A percentile compares a stretch with the other conserved stretches of the same genome.
Evolutionary conservation across 306 rosid species (phyloP).

Genomic region (Crotalaria pallida): DNA sequence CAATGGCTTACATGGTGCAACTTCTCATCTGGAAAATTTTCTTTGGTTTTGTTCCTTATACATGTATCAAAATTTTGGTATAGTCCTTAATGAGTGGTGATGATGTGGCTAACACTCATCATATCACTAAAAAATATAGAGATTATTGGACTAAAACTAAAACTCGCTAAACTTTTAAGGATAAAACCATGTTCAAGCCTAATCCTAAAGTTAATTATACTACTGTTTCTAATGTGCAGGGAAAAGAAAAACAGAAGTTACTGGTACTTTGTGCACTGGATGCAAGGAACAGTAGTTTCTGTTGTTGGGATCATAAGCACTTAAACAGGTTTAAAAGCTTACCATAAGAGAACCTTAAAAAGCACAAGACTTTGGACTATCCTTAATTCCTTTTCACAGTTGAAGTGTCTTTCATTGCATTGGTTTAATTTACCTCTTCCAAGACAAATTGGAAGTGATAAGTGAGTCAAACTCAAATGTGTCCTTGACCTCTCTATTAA

Average conservation of each 20-base stretch:
- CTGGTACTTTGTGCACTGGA: constrained; percentile 88
- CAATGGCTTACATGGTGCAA: too few species aligned
- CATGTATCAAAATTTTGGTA: too few species aligned
- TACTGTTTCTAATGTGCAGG: constrained; percentile 29
- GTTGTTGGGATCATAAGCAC: constrained; percentile 69
- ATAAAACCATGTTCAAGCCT: too few species aligned
- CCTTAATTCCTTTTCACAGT: constrained; percentile 76
- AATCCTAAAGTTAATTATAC: not conserved
- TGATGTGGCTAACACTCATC: too few species aligned
- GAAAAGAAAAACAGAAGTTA: constrained; percentile 63
- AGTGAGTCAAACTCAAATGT: too few species aligned
- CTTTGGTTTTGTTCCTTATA: too few species aligned
- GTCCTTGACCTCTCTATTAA: too few species aligned
- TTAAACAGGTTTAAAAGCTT: constrained; percentile 76
- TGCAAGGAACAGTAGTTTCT: constrained; percentile 67
- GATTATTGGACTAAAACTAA: too few species aligned
- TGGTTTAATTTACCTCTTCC: constrained; percentile 65
- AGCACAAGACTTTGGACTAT: constrained; percentile 68
- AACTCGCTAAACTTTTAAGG: too few species aligned
- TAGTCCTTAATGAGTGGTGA: too few species aligned
- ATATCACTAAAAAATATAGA: too few species aligned
- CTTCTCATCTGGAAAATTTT: too few species aligned
- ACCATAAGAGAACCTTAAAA: constrained; percentile 56
- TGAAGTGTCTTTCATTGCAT: constrained; percentile 60
- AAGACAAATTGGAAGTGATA: constrained; percentile 61